These are phyloP conservation scores for Metarhizium humberi DNA, from an alignment of 2,329 filamentous ascomycete genomes.

Conservation along the genomic window DNA sequence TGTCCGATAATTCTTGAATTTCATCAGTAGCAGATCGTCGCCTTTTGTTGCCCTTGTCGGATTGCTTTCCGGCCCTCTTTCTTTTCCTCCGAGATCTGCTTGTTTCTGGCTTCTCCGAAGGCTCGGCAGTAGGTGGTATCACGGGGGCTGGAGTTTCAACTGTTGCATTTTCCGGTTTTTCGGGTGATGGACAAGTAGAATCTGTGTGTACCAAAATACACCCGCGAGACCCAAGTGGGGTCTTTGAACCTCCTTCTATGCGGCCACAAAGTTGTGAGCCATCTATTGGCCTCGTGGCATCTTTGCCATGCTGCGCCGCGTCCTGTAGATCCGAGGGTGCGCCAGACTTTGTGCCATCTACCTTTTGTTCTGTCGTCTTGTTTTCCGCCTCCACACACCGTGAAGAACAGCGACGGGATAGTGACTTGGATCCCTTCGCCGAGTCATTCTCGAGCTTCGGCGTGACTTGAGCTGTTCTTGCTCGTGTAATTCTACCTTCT, in stretches of 20 bases:
- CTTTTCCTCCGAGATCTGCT: constrained; percentile 10
- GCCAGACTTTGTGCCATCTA: constrained; percentile 5
- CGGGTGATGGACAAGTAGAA: constrained; percentile 7
- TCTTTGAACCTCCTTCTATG: neutral
- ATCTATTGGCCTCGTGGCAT: neutral
- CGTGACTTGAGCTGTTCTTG: neutral
- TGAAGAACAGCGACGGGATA: constrained; percentile 1
- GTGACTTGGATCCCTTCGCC: neutral
- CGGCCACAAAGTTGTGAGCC: neutral
- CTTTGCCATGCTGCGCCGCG: neutral
- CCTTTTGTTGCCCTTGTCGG: constrained; percentile 8
- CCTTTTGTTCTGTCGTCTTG: neutral
- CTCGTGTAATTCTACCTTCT: constrained; percentile 1
- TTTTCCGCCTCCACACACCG: neutral
- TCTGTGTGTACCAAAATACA: constrained; percentile 15
- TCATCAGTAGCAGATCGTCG: constrained; percentile 14
- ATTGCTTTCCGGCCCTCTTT: constrained; percentile 19
- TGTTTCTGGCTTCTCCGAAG: neutral
- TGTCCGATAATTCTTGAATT: neutral
- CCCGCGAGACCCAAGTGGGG: neutral
- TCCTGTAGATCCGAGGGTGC: neutral
- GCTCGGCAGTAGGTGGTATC: constrained; percentile 14
- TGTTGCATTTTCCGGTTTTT: constrained; percentile 5
- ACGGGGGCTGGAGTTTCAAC: constrained; percentile 9
- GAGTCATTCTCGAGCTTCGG: neutral